Evolutionary conservation across 192 early-diverging fungal genomes (phyloP).

Genomic region (Entomortierella parvispora): DNA sequence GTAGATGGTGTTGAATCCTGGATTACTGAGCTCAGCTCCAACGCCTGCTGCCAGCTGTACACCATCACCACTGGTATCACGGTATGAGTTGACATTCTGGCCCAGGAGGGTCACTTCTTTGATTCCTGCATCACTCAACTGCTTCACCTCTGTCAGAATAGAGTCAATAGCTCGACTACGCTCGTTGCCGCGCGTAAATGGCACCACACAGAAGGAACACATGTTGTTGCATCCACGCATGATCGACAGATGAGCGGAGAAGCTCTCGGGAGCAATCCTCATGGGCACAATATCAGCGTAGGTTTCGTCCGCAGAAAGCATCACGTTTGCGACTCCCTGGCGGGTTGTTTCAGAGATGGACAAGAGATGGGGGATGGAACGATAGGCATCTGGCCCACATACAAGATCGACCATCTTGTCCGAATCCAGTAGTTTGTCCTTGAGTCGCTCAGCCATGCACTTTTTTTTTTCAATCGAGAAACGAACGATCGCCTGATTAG

Average conservation of each 20-base stretch:
- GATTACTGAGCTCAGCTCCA: conserved; percentile 57
- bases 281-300: conserved; percentile 83
- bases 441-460: conserved; percentile 85
- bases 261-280: conserved; percentile 68
- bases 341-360: conserved; percentile 69
- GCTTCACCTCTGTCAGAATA: conserved; percentile 71
- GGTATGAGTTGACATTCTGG: conserved; percentile 85
- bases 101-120: conserved; percentile 77
- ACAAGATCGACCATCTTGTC: conserved; percentile 80
- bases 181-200: conserved; percentile 80
- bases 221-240: conserved; percentile 89
- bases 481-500: neutral
- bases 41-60: conserved; percentile 54
- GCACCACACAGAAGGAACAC: conserved; percentile 85
- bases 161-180: conserved; percentile 76
- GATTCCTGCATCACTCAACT: conserved; percentile 73
- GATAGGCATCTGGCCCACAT: conserved; percentile 81
- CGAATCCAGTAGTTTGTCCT: conserved; percentile 72
- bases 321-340: conserved; percentile 80
- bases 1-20: conserved; percentile 83
- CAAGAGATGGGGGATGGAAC: conserved; percentile 78
- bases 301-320: conserved; percentile 84
- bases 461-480: conserved; percentile 2
- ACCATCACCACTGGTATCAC: conserved; percentile 70
- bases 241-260: conserved; percentile 76